Evolutionary conservation across 2,329 filamentous ascomycete genomes (phyloP), one percentile per base, ranked within the genome.

Genomic region (Coleophoma eucalyptorum): DNA sequence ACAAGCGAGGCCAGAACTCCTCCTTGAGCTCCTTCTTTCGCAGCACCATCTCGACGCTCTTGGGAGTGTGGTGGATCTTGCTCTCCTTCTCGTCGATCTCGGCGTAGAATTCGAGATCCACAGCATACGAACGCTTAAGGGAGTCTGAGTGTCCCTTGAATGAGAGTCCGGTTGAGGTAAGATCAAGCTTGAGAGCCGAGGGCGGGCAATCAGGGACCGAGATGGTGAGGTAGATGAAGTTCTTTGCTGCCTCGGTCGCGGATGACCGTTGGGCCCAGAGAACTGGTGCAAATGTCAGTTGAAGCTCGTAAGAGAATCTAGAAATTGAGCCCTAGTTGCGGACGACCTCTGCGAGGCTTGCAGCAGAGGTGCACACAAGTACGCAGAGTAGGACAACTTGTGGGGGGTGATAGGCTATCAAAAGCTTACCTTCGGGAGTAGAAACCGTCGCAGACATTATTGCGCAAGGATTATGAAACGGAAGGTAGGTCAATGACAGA

Each of bases 241-340:
- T 99, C 79, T 92, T 95, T 70, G 86, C 80, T 50, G 88, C 70
- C 50, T 97, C 92, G 61, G 78, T 77, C 62, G 72, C 77, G 67
- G 86, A 94, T 43, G 93, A 97, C 79, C 94, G 92, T 79, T 99
- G 94, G 60, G 94, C 93, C 94, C 94, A 99, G 73, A 91, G 88
- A 64, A 99, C 94, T 97, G 65, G 42, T 34, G 43, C 5, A 38
- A 2, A 42, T 18, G 48, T 60, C 57, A 60, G 58, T 48, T 54
- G 18, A 5, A 13, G 38, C 38, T 12, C 16, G 16, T 12, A 20
- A 8, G 21, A 20, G 18, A n/a, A 5, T 3, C 18, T 12, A 20
- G 7, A 11, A 20, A 18, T 15, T 42, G 18, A 19, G 18, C 21
- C 16, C 18, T 19, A 11, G 13, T 42, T 3, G 38, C 13, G 16